Percentiles rank a stretch among this genome's conserved stretches.
phyloP scores from a whole-genome alignment of 495 filamentous ascomycete genomes.

The Lichenothelia convexa region DNA sequence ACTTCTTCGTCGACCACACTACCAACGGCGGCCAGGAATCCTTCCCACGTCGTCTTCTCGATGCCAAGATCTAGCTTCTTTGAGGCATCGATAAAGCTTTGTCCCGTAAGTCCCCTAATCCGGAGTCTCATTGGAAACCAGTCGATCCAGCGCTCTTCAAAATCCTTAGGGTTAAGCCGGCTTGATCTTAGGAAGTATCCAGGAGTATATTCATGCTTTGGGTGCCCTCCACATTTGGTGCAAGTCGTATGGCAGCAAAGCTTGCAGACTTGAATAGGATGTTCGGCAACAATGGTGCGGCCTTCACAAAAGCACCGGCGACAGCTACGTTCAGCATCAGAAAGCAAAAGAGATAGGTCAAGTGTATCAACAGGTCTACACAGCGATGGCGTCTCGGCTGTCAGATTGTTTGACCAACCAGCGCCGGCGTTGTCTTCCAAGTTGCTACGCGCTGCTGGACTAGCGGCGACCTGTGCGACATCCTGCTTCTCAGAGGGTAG shows the following conservation, averaged over 20 bases:
- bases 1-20: constrained; percentile 25
- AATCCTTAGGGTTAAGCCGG: constrained; percentile 28
- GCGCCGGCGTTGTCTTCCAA: too few relatives aligned
- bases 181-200: constrained; percentile 4
- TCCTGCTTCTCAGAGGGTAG: too few relatives aligned
- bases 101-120: constrained; percentile 12
- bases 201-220: constrained; percentile 30
- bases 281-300: constrained; percentile 19
- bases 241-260: constrained; percentile 40
- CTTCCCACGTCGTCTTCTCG: constrained; percentile 16
- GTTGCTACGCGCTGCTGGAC: too few relatives aligned
- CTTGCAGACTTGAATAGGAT: constrained; percentile 28
- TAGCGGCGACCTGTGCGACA: too few relatives aligned
- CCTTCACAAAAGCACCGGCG: constrained; percentile 40
- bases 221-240: constrained; percentile 35
- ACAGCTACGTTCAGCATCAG: too few relatives aligned
- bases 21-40: constrained; percentile 20
- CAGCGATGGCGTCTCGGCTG: too few relatives aligned
- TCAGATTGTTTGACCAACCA: too few relatives aligned
- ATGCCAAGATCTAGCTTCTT: constrained; percentile 3
- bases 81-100: too few relatives aligned
- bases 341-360: too few relatives aligned
- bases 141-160: constrained; percentile 21
- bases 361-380: too few relatives aligned
- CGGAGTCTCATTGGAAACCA: constrained; percentile 14